Conservation (phyloP, 148 eudicot species). For the Rhododendron ovatum region DNA sequence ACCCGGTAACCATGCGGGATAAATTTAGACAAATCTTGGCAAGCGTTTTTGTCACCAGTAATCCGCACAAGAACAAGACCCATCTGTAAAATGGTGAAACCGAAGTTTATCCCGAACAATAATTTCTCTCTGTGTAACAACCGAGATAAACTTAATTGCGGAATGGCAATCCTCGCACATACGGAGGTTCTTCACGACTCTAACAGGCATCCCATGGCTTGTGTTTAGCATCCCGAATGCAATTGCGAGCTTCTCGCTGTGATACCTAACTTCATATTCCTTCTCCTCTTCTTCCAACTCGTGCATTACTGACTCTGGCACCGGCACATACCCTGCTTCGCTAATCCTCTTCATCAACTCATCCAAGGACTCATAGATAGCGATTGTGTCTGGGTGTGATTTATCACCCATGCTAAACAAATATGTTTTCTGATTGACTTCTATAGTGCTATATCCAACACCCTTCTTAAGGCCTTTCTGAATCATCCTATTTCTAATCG, state of each 20-base stretch:
- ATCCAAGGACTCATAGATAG: slow-evolving; percentile 49
- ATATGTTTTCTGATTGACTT: slow-evolving; percentile 35
- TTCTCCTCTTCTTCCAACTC: slow-evolving; percentile 66
- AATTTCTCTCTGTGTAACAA: slow-evolving; percentile 37
- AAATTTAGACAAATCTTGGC: not conserved
- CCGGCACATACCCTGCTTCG: slow-evolving; percentile 48
- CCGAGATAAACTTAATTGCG: slow-evolving; percentile 58
- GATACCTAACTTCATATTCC: slow-evolving; percentile 48
- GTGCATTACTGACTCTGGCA: slow-evolving; percentile 44
- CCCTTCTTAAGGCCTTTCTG: slow-evolving; percentile 43
- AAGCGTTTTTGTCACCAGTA: slow-evolving; percentile 37
- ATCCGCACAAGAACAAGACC: slow-evolving; percentile 60
- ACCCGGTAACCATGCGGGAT: no score
- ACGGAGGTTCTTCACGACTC: slow-evolving; percentile 59
- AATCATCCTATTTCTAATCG: slow-evolving; percentile 41
- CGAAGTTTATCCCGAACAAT: slow-evolving; percentile 64
- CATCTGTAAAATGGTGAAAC: slow-evolving; percentile 64
- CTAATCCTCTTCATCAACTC: slow-evolving; percentile 45
- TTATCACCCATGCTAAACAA: slow-evolving; percentile 62
- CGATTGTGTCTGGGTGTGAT: slow-evolving; percentile 38
- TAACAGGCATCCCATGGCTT: slow-evolving; percentile 23
- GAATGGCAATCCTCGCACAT: slow-evolving; percentile 72
- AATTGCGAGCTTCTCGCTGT: slow-evolving; percentile 69
- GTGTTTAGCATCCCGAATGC: slow-evolving; percentile 53
- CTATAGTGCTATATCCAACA: slow-evolving; percentile 55